Percentiles rank a stretch among this genome's conserved stretches.
These are phyloP conservation scores for Fusarium torreyae DNA, from an alignment of 2,329 filamentous ascomycete genomes.

Conservation along the genomic window DNA sequence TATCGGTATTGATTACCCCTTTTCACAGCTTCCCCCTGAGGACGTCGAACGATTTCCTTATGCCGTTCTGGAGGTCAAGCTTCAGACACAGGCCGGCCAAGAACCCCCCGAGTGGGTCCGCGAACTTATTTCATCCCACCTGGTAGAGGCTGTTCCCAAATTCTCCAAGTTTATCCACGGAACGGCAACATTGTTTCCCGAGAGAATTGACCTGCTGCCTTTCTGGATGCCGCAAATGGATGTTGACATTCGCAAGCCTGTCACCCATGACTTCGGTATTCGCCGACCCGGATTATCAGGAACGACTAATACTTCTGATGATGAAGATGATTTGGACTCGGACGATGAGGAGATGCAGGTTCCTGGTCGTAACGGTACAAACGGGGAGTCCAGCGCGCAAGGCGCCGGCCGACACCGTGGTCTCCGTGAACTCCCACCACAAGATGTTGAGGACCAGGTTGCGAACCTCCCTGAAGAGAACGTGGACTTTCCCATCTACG, in stretches of 20 bases:
- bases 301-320: constrained; percentile 82
- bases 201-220: constrained; percentile 88
- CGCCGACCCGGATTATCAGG: constrained; percentile 82
- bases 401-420: constrained; percentile 57
- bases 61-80: constrained; percentile 95
- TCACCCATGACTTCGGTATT: constrained; percentile 91
- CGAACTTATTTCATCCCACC: constrained; percentile 90
- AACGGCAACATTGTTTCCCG: constrained; percentile 87
- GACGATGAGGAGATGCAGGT: constrained; percentile 70
- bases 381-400: constrained; percentile 58
- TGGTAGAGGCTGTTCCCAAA: constrained; percentile 98
- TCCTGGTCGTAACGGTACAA: constrained; percentile 35
- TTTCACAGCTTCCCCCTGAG: constrained; percentile 86
- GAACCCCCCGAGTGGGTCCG: constrained; percentile 97
- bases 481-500: constrained; percentile 89
- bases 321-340: constrained; percentile 79
- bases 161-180: constrained; percentile 99
- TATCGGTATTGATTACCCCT: constrained; percentile 96
- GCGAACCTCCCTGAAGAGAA: constrained; percentile 70
- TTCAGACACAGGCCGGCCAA: constrained; percentile 95
- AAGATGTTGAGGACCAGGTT: constrained; percentile 88
- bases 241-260: constrained; percentile 94
- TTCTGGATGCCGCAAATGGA: constrained; percentile 99
- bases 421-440: constrained; percentile 60
- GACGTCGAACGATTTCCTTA: constrained; percentile 96